Evolutionary conservation across 352 stramenopile species (phyloP).

Genomic region (Globisporangium lucens): DNA sequence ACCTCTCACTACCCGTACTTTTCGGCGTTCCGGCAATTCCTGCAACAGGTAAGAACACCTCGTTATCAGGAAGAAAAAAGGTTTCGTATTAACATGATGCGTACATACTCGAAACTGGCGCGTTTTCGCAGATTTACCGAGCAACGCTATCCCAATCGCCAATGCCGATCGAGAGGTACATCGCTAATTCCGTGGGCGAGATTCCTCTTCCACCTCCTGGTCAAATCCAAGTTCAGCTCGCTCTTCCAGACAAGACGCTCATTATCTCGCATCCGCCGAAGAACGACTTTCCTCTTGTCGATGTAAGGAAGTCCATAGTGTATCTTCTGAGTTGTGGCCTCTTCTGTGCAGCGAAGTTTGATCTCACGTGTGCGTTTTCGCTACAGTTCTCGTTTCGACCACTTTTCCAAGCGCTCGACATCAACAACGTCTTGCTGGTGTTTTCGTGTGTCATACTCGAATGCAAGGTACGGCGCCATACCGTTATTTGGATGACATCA

Average conservation of each 20-base stretch:
- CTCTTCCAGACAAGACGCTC: slow-evolving; percentile 82
- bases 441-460: slow-evolving; percentile 90
- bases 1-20: slow-evolving; percentile 97
- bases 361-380: neutral
- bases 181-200: slow-evolving; percentile 96
- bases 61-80: neutral
- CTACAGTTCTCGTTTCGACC: slow-evolving; percentile 90
- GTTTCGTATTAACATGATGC: neutral
- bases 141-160: slow-evolving; percentile 83
- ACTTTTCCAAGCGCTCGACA: slow-evolving; percentile 90
- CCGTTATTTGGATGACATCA: neutral
- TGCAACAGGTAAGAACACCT: slow-evolving; percentile 85
- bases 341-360: neutral
- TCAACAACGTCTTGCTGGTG: slow-evolving; percentile 90
- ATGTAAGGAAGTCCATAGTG: slow-evolving; percentile 44
- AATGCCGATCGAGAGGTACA: slow-evolving; percentile 96
- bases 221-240: slow-evolving; percentile 90
- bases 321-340: neutral
- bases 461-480: slow-evolving; percentile 55
- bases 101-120: neutral
- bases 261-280: slow-evolving; percentile 83
- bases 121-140: slow-evolving; percentile 57
- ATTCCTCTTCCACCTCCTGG: slow-evolving; percentile 92
- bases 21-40: slow-evolving; percentile 91
- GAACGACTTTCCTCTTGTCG: slow-evolving; percentile 91